Evolutionary conservation across 495 filamentous ascomycete genomes (phyloP).

Genomic region (Cercophora samala): DNA sequence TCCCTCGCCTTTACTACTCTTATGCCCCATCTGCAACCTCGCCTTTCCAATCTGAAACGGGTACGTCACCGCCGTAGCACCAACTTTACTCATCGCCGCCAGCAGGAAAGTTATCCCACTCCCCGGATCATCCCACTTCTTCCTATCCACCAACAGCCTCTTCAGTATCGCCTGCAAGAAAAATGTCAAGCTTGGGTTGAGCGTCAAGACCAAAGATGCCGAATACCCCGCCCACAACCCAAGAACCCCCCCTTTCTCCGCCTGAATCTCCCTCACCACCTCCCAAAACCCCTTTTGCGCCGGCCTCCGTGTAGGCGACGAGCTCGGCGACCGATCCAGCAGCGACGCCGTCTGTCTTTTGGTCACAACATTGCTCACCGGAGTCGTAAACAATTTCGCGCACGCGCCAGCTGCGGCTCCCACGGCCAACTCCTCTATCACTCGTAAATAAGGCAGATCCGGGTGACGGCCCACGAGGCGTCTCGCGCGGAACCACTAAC

Average conservation of each 20-base stretch:
- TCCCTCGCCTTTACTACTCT: constrained; percentile 12
- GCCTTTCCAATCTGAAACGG: constrained; percentile 82
- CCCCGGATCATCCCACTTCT: constrained; percentile 51
- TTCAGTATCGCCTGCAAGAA: constrained; percentile 72
- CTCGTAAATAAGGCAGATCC: constrained; percentile 52
- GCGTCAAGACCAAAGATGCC: constrained; percentile 70
- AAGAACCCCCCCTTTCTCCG: constrained; percentile 62
- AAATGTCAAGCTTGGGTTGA: constrained; percentile 86
- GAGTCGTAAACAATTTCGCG: constrained; percentile 75
- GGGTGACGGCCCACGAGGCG: constrained; percentile 39
- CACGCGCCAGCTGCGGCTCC: constrained; percentile 76
- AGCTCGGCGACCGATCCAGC: constrained; percentile 14
- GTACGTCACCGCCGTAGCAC: constrained; percentile 78
- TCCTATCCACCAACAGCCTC: constrained; percentile 50
- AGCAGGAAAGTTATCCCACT: constrained; percentile 55
- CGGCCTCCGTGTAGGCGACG: background rate
- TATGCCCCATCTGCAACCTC: constrained; percentile 57
- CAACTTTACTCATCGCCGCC: constrained; percentile 76
- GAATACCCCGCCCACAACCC: constrained; percentile 94
- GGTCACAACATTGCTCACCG: constrained; percentile 79
- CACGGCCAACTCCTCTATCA: constrained; percentile 70
- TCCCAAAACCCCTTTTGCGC: constrained; percentile 41
- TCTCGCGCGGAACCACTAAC: constrained; percentile 50
- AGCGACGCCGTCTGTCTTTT: constrained; percentile 70
- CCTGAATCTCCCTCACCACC: constrained; percentile 60